Conservation (phyloP, 208 protist genomes). For the Blastocrithidia nonstop region DNA sequence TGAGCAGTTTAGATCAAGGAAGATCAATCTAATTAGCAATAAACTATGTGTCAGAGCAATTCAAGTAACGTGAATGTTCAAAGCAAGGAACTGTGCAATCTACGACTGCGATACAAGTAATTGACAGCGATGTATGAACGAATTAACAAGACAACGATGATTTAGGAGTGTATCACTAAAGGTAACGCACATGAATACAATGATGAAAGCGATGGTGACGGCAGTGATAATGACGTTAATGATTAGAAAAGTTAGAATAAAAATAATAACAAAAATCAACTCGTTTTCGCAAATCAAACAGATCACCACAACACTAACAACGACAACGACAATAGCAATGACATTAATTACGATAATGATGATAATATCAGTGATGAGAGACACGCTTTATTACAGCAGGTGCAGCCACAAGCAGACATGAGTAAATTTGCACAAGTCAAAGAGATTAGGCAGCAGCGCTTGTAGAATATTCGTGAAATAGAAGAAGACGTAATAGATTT, state of each 20-base stretch:
- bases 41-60: too few species aligned
- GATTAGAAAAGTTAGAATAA: not conserved
- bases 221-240: not conserved
- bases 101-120: slow-evolving; percentile 30
- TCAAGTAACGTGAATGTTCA: too few species aligned
- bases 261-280: slow-evolving; percentile 5
- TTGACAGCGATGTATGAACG: slow-evolving; percentile 19
- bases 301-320: not conserved
- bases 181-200: not conserved
- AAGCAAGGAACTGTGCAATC: too few species aligned
- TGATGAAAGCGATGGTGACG: not conserved
- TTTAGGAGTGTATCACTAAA: slow-evolving; percentile 39
- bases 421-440: slow-evolving; percentile 56
- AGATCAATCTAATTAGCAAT: too few species aligned
- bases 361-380: slow-evolving; percentile 11
- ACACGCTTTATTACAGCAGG: not conserved
- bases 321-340: slow-evolving; percentile 3
- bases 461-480: slow-evolving; percentile 44
- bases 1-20: too few species aligned
- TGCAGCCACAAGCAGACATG: slow-evolving; percentile 19
- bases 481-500: slow-evolving; percentile 65
- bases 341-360: slow-evolving; percentile 1
- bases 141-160: slow-evolving; percentile 24
- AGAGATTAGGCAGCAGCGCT: slow-evolving; percentile 52
- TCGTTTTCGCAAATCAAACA: not conserved